Evolutionary conservation across 1,284 basidiomycete species (phyloP).

Genomic region (Fereydounia khargensis): DNA sequence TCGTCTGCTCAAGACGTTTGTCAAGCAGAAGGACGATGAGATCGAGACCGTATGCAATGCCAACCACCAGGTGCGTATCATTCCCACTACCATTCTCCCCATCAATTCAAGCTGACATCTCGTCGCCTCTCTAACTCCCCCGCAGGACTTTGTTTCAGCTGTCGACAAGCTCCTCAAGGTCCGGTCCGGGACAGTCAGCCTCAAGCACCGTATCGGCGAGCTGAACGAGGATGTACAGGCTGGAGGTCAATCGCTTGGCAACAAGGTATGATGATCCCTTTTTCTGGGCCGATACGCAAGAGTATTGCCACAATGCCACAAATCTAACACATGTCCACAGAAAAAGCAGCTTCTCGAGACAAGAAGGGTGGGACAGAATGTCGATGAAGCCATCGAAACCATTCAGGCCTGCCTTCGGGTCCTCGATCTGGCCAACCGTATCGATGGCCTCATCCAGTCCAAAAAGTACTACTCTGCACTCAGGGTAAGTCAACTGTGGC

Average conservation of each 20-base stretch:
- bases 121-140: too few relatives aligned
- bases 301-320: too few relatives aligned
- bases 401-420: constrained; percentile 87
- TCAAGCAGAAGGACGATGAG: constrained; percentile 88
- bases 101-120: background rate
- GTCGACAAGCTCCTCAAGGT: constrained; percentile 93
- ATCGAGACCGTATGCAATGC: constrained; percentile 93
- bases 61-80: constrained; percentile 75
- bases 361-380: constrained; percentile 84
- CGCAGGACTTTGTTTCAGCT: constrained; percentile 84
- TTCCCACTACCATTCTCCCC: background rate
- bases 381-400: constrained; percentile 94
- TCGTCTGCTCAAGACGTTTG: constrained; percentile 77
- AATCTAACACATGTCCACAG: too few relatives aligned
- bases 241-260: constrained; percentile 41
- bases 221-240: constrained; percentile 63
- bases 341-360: constrained; percentile 67
- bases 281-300: too few relatives aligned
- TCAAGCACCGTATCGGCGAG: constrained; percentile 63
- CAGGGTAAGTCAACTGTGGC: constrained; percentile 67
- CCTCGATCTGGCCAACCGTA: constrained; percentile 88
- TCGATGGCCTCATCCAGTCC: constrained; percentile 85
- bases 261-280: too few relatives aligned
- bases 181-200: constrained; percentile 67
- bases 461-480: constrained; percentile 93